Evolutionary conservation across 768 basidiomycete species (phyloP).

Genomic region (Candolleomyces efflorescens): DNA sequence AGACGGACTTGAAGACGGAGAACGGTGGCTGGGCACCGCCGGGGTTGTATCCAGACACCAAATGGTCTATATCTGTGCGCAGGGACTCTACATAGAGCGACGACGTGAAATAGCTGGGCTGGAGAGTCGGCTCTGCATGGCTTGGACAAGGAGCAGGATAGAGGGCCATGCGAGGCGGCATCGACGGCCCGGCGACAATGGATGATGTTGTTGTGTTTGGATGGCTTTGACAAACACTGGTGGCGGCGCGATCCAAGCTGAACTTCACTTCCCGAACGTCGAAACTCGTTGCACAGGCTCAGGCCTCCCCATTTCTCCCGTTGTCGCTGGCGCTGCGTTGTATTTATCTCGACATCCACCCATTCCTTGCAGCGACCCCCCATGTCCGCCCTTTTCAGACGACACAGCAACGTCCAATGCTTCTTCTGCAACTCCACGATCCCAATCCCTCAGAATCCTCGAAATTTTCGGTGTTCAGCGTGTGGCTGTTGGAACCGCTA

Average conservation of each 20-base stretch:
- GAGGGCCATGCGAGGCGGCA: slow-evolving; percentile 14
- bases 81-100: slow-evolving; percentile 64
- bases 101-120: slow-evolving; percentile 77
- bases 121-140: slow-evolving; percentile 61
- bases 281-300: neutral
- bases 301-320: neutral
- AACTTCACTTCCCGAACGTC: neutral
- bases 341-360: slow-evolving; percentile 1
- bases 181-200: neutral
- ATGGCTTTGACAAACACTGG: neutral
- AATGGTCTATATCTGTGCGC: slow-evolving; percentile 55
- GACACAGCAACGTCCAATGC: slow-evolving; percentile 49
- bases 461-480: slow-evolving; percentile 59
- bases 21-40: slow-evolving; percentile 45
- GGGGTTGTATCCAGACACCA: slow-evolving; percentile 43
- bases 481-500: slow-evolving; percentile 77
- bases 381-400: slow-evolving; percentile 49
- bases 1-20: slow-evolving; percentile 63
- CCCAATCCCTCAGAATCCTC: slow-evolving; percentile 41
- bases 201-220: neutral
- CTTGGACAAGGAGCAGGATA: slow-evolving; percentile 51
- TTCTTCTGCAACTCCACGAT: slow-evolving; percentile 64
- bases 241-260: neutral
- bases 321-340: slow-evolving; percentile 5
- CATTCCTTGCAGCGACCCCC: slow-evolving; percentile 8